A percentile compares a stretch with the other conserved stretches of the same genome.
Evolutionary conservation across 2,329 filamentous ascomycete species (phyloP).

Genomic region (Sporothrix humicola): DNA sequence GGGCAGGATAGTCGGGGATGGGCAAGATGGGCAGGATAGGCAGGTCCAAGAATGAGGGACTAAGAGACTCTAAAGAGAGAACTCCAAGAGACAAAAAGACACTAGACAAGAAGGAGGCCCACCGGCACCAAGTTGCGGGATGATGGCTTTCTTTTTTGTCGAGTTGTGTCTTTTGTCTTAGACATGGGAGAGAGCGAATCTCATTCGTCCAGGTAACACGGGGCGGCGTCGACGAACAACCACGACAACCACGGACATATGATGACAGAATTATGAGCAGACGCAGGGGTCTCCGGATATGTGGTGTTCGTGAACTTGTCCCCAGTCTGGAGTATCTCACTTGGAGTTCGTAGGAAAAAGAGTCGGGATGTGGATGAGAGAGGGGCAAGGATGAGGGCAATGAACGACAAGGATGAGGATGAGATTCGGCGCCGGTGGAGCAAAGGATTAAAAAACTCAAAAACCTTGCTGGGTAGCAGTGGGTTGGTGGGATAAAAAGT

Average conservation of each 20-base stretch:
- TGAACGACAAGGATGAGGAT: neutral
- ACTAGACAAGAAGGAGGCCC: neutral
- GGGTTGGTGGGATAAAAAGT: neutral
- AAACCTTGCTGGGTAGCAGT: neutral
- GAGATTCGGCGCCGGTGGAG: slow-evolving; percentile 2
- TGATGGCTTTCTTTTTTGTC: neutral
- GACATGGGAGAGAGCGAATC: slow-evolving; percentile 6
- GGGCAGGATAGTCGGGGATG: neutral
- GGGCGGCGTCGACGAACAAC: neutral
- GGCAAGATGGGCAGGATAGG: neutral
- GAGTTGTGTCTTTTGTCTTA: neutral
- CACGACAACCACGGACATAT: neutral
- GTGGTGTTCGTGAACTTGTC: too few species aligned
- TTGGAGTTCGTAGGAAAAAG: neutral
- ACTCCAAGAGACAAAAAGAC: neutral
- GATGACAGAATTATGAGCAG: neutral
- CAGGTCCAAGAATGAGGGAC: neutral
- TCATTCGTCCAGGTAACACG: slow-evolving; percentile 10
- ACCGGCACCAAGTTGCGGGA: slow-evolving; percentile 10
- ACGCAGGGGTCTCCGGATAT: neutral
- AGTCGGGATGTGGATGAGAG: neutral
- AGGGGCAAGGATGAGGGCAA: neutral
- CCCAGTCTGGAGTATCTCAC: too few species aligned
- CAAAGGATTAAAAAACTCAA: neutral
- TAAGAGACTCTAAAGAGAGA: too few species aligned